These are phyloP conservation scores for Diplodia mutila DNA, from an alignment of 2,329 filamentous ascomycete genomes.

Conservation along the genomic window DNA sequence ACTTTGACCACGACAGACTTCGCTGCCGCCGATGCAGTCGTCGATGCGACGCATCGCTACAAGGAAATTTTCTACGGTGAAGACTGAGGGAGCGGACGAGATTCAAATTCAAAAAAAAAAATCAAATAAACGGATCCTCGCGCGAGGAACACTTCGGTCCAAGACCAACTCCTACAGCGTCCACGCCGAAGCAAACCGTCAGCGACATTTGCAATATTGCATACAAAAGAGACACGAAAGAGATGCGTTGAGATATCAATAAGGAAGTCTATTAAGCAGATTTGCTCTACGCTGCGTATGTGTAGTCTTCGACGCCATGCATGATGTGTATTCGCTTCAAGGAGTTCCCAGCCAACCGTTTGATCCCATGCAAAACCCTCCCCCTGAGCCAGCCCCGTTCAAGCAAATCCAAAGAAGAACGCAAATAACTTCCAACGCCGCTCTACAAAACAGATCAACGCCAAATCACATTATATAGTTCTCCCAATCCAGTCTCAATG, in stretches of 20 bases:
- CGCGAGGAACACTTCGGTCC: too few species aligned
- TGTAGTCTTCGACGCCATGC: constrained; percentile 2
- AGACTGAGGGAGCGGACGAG: not conserved
- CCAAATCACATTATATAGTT: not conserved
- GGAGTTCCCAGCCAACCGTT: not conserved
- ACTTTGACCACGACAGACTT: constrained; percentile 62
- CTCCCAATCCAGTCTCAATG: not conserved
- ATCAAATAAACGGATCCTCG: not conserved
- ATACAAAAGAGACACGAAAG: too few species aligned
- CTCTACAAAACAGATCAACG: constrained; percentile 4
- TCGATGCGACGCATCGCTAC: constrained; percentile 82
- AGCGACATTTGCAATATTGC: too few species aligned
- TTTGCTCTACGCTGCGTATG: constrained; percentile 15
- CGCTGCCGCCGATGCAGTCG: constrained; percentile 73
- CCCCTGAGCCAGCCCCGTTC: not conserved
- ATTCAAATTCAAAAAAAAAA: not conserved
- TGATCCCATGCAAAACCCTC: not conserved
- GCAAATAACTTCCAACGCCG: not conserved
- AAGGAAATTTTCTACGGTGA: constrained; percentile 77
- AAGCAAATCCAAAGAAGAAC: not conserved
- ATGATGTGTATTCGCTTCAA: not conserved
- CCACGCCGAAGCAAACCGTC: too few species aligned
- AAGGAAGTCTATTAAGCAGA: constrained; percentile 6
- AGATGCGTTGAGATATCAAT: not conserved
- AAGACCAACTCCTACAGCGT: too few species aligned